phyloP scores from a whole-genome alignment of 1,284 basidiomycete species.

The Rhodotorula sp. region DNA sequence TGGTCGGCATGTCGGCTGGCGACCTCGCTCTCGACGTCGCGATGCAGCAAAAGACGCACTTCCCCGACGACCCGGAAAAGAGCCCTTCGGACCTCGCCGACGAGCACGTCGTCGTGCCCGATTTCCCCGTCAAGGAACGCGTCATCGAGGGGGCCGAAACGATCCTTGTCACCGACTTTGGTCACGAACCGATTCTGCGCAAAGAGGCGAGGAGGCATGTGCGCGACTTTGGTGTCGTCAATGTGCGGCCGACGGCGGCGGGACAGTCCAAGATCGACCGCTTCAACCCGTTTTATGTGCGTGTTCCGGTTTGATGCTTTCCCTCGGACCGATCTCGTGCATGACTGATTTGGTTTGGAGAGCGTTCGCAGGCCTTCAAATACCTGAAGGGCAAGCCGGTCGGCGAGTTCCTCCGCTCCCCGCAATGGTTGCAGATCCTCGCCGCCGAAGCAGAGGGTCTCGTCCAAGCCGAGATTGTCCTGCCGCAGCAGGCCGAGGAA shows the following conservation, averaged over 20 bases:
- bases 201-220: constrained; percentile 76
- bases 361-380: constrained; percentile 75
- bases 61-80: constrained; percentile 59
- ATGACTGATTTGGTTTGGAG: neutral
- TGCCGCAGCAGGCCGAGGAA: constrained; percentile 64
- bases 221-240: constrained; percentile 72
- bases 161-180: constrained; percentile 85
- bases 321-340: too few relatives aligned
- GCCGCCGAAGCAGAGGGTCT: constrained; percentile 85
- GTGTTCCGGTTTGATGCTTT: constrained; percentile 47
- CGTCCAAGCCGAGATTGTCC: constrained; percentile 70
- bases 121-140: constrained; percentile 42
- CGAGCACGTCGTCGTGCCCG: constrained; percentile 46
- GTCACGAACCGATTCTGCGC: constrained; percentile 85
- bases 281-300: constrained; percentile 80
- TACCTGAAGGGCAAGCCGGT: constrained; percentile 83
- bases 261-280: constrained; percentile 89
- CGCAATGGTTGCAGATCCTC: constrained; percentile 90
- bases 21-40: constrained; percentile 78
- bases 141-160: constrained; percentile 63
- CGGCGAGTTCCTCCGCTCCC: constrained; percentile 62
- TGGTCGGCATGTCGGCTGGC: constrained; percentile 60
- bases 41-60: constrained; percentile 59
- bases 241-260: constrained; percentile 82
- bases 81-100: constrained; percentile 47